Evolutionary conservation across 371 early-diverging fungal species (phyloP).

Genomic region (Mucor velutinosus): DNA sequence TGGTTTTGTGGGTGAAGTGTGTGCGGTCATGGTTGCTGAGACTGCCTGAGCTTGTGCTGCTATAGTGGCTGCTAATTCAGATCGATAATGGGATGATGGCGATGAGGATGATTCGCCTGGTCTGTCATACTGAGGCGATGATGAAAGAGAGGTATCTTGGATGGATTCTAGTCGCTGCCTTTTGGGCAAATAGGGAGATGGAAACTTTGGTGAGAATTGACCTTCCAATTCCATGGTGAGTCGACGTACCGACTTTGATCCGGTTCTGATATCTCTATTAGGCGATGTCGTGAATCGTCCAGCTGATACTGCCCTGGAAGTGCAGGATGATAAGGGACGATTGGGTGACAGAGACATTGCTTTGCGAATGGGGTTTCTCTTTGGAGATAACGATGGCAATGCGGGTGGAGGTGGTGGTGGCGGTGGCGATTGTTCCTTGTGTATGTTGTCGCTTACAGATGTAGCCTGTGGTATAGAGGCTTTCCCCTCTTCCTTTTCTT

Average conservation of each 20-base stretch:
- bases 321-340: not conserved
- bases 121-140: not conserved
- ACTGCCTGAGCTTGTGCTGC: not conserved
- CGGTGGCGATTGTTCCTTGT: not conserved
- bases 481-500: not conserved
- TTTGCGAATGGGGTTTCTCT: not conserved
- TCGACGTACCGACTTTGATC: constrained; percentile 15
- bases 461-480: not conserved
- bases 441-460: not conserved
- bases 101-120: not conserved
- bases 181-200: not conserved
- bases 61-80: not conserved
- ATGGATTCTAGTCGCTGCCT: not conserved
- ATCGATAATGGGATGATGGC: not conserved
- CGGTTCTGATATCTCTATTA: not conserved
- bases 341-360: not conserved
- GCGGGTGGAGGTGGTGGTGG: not conserved
- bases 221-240: constrained; percentile 12
- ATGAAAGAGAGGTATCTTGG: not conserved
- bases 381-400: not conserved
- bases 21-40: not conserved
- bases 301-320: not conserved
- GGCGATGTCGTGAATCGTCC: not conserved
- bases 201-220: constrained; percentile 1
- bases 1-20: too few relatives aligned